These are phyloP conservation scores for Cerioporus squamosus DNA, from an alignment of 1,284 basidiomycete species.

Conservation along the genomic window DNA sequence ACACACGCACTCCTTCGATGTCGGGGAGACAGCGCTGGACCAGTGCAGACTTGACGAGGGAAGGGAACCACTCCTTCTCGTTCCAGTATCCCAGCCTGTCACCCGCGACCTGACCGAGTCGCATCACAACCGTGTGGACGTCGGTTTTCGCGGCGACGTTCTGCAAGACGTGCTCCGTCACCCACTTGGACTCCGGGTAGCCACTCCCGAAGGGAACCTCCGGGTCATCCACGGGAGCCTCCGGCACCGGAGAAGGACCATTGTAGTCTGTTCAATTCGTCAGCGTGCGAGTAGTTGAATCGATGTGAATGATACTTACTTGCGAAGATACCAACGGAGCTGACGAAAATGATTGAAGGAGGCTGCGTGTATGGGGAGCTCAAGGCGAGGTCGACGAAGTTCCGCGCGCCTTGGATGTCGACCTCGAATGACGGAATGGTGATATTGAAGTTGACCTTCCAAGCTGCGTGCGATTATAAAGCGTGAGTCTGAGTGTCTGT, in stretches of 20 bases:
- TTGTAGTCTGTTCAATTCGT: constrained; percentile 11
- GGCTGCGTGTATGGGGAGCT: constrained; percentile 23
- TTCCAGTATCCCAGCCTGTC: constrained; percentile 46
- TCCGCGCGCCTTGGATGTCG: constrained; percentile 24
- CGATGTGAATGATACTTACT: constrained; percentile 10
- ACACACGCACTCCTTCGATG: constrained; percentile 22
- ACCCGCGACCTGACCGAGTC: constrained; percentile 50
- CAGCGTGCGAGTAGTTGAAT: not conserved
- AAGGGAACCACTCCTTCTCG: constrained; percentile 48
- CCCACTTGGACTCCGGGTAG: constrained; percentile 46
- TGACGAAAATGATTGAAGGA: constrained; percentile 35
- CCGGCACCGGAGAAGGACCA: constrained; percentile 10
- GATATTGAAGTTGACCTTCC: constrained; percentile 42
- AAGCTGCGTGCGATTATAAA: constrained; percentile 35
- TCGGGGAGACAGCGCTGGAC: constrained; percentile 33
- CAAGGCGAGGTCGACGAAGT: constrained; percentile 32
- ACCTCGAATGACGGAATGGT: constrained; percentile 26
- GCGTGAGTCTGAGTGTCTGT: too few relatives aligned
- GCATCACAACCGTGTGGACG: constrained; percentile 38
- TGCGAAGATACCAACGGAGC: constrained; percentile 36
- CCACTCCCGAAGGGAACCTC: constrained; percentile 37
- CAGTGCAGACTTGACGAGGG: constrained; percentile 40
- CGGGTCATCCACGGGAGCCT: constrained; percentile 21
- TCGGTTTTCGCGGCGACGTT: constrained; percentile 24
- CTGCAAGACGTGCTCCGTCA: constrained; percentile 38